Conservation (phyloP, 306 rosid genomes). For the Alnus rubra region DNA sequence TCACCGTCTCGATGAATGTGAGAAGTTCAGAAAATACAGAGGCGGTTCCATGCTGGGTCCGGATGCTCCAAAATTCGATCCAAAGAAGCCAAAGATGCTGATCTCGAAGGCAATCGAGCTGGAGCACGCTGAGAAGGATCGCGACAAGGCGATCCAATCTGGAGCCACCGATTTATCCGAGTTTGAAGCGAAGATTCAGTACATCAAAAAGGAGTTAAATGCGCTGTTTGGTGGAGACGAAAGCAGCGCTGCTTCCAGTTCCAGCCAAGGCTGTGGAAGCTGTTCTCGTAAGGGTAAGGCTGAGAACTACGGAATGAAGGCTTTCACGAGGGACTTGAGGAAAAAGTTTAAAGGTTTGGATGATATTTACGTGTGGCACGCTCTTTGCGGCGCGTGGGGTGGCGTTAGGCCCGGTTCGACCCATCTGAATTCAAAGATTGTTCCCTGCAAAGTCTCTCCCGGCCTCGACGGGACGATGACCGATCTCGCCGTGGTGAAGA, state of each 20-base stretch:
- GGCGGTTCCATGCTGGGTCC: constrained; percentile 56
- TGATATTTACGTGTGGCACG: constrained; percentile 86
- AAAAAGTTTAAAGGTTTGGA: constrained; percentile 63
- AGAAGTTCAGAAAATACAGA: constrained; percentile 64
- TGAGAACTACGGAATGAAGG: constrained; percentile 60
- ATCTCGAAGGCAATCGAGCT: constrained; percentile 61
- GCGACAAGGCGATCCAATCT: constrained; percentile 35
- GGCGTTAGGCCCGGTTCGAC: constrained; percentile 85
- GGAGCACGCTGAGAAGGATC: constrained; percentile 50
- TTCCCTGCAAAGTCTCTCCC: constrained; percentile 65
- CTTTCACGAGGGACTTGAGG: constrained; percentile 73
- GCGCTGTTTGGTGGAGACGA: constrained; percentile 50
- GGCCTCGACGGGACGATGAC: constrained; percentile 75
- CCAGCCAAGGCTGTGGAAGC: constrained; percentile 23
- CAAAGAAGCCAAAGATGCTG: constrained; percentile 49
- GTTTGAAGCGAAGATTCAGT: constrained; percentile 40
- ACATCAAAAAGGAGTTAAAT: constrained; percentile 52
- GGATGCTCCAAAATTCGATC: constrained; percentile 58
- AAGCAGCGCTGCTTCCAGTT: not conserved
- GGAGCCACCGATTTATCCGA: constrained; percentile 32
- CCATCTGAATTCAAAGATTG: constrained; percentile 47
- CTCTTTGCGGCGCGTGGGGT: constrained; percentile 91
- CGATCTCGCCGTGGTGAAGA: constrained; percentile 73
- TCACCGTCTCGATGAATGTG: constrained; percentile 59
- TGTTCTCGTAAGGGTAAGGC: constrained; percentile 21